Percentiles rank a stretch among this genome's conserved stretches.
Evolutionary conservation across 495 filamentous ascomycete species (phyloP).

Genomic region (Haplographium delicatum): DNA sequence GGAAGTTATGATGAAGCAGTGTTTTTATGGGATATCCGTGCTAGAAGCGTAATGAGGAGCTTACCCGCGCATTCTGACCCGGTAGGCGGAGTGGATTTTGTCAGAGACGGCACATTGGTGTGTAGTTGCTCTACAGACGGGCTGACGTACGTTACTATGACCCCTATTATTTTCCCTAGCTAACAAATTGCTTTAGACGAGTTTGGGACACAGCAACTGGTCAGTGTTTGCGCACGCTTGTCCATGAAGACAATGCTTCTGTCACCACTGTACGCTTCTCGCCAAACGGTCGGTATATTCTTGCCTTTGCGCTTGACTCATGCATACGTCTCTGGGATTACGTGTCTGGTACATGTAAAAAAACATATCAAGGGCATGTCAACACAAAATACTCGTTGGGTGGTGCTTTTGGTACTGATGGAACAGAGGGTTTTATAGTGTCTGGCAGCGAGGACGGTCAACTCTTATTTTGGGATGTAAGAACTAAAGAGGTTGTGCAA

Average conservation of each 20-base stretch:
- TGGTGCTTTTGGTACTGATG: conserved; percentile 71
- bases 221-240: conserved; percentile 88
- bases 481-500: conserved; percentile 77
- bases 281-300: conserved; percentile 86
- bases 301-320: conserved; percentile 87
- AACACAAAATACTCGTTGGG: conserved; percentile 80
- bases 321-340: conserved; percentile 94
- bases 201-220: conserved; percentile 96
- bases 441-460: conserved; percentile 84
- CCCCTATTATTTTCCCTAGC: conserved; percentile 1
- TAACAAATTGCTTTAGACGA: conserved; percentile 38
- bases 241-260: conserved; percentile 93
- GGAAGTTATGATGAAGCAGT: conserved; percentile 97
- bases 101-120: conserved; percentile 85
- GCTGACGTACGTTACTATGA: conserved; percentile 53
- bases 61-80: conserved; percentile 94
- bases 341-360: conserved; percentile 78
- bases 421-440: conserved; percentile 58
- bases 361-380: conserved; percentile 92
- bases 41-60: conserved; percentile 76
- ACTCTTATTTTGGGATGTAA: conserved; percentile 85
- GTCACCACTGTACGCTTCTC: conserved; percentile 88
- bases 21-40: conserved; percentile 91
- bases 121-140: conserved; percentile 87
- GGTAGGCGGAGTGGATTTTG: conserved; percentile 88